Evolutionary conservation across 768 basidiomycete genomes (phyloP).

Genomic region (Amanita subjunquillea): DNA sequence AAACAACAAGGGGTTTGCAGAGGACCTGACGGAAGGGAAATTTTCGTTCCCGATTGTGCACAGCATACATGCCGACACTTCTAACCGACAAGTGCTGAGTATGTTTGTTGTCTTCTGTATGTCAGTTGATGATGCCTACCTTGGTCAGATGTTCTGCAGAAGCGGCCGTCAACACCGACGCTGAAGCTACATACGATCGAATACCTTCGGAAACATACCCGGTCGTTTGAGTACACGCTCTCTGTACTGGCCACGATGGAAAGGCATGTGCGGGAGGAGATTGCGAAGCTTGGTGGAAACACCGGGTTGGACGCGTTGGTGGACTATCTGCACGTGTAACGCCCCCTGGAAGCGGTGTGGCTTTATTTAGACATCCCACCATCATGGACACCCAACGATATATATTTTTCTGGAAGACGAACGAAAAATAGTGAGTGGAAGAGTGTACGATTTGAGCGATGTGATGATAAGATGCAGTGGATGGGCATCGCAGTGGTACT

Average conservation of each 20-base stretch:
- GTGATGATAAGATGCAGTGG: conserved; percentile 19
- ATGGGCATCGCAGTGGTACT: conserved; percentile 42
- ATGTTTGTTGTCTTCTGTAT: conserved; percentile 17
- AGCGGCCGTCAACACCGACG: conserved; percentile 72
- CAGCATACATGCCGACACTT: conserved; percentile 66
- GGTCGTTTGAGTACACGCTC: conserved; percentile 83
- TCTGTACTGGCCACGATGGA: conserved; percentile 60
- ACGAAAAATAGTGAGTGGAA: conserved; percentile 28
- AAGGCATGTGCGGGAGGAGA: conserved; percentile 56
- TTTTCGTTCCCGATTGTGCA: conserved; percentile 96
- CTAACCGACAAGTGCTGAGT: conserved; percentile 82
- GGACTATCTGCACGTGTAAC: conserved; percentile 34
- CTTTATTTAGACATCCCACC: background rate
- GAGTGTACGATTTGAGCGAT: background rate
- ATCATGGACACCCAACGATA: conserved; percentile 20
- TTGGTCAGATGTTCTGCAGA: conserved; percentile 72
- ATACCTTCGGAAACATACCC: conserved; percentile 67
- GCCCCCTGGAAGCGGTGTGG: background rate
- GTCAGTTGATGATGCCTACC: background rate
- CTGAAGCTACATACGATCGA: conserved; percentile 73
- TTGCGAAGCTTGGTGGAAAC: conserved; percentile 73
- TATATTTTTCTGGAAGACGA: conserved; percentile 36
- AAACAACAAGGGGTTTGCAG: conserved; percentile 79
- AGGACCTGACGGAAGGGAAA: conserved; percentile 94
- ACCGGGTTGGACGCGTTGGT: conserved; percentile 44